Base-by-base conservation (phyloP, 495 filamentous ascomycete species). In the Aspergillus taichungensis region DNA sequence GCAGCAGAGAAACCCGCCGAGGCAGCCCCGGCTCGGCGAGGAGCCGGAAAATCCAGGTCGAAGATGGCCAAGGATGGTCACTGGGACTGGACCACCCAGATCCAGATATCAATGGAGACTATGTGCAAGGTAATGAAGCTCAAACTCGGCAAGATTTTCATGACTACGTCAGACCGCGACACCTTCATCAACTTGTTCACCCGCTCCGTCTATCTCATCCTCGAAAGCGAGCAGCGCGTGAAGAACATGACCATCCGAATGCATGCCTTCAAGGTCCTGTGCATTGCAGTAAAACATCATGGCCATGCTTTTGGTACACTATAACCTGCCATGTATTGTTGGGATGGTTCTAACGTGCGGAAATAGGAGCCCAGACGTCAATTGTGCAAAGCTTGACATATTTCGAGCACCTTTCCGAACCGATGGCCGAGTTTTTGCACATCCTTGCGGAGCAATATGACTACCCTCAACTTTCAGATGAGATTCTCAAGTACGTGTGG, bases 381-480 rank as follows among this genome's bases (percentile, higher is more conserved):
- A 95, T 97, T 59, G 86, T 96, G 37, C 92, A 97, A 58, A 97
- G 89, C 55, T 68, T 99, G 45, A 92, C 94, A 0, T 99, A 99
- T 64, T 99, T 96, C 47, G 92, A 99, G 63, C 92, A 99, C 62
- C 67, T 99, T 11, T 88, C 92, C 0, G 92, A 99, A 60, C 94
- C 94, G 0, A 99, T 99, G 92, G 94, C 92, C 13, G 92, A 99
- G 63, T 95, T 97, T 54, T 70, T 97, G 0, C 90, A 97, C 51
- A 99, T 99, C 53, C 73, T 99, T 18, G 78, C 87, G 0, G 90
- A 97, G 57, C 88, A 96, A 76, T 99, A 97, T 68, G 92, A 99
- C 65, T 95, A 96, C 57, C 87, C 90, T 7, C 92, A 99, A 57
- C 74, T 99, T 6, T 82, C 88, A 0, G 94, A 97, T 63, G 94